Evolutionary conservation across 768 basidiomycete species (phyloP).

Genomic region (Filobasidium floriforme): DNA sequence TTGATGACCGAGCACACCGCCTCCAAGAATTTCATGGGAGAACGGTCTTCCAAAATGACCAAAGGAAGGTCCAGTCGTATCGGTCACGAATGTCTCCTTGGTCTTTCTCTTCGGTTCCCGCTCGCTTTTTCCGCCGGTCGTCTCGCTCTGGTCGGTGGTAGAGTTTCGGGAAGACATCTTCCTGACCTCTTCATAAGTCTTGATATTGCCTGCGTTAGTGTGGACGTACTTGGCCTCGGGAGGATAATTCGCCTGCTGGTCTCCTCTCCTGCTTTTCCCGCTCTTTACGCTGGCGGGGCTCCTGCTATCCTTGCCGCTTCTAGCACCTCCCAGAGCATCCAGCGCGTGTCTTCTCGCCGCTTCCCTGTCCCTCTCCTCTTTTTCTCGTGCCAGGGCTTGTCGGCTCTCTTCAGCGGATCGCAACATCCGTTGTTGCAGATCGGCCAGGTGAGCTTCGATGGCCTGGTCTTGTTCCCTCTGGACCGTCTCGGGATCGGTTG

Average conservation of each 20-base stretch:
- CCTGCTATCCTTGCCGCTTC: background rate
- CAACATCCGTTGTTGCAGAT: slow-evolving; percentile 7
- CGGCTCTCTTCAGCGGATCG: slow-evolving; percentile 17
- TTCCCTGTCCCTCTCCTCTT: background rate
- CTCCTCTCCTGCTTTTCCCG: slow-evolving; percentile 10
- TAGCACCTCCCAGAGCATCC: background rate
- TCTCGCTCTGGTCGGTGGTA: background rate
- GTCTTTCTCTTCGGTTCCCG: slow-evolving; percentile 10
- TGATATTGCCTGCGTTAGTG: slow-evolving; percentile 20
- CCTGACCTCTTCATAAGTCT: slow-evolving; percentile 15
- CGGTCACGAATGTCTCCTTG: slow-evolving; percentile 31
- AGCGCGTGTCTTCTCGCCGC: slow-evolving; percentile 10
- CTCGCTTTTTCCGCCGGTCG: background rate
- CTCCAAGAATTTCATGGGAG: slow-evolving; percentile 30
- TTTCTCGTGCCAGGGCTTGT: slow-evolving; percentile 9
- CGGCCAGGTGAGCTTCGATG: background rate
- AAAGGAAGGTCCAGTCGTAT: slow-evolving; percentile 39
- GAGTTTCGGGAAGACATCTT: background rate
- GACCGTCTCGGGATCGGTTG: background rate
- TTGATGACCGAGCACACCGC: slow-evolving; percentile 27
- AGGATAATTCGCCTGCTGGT: background rate
- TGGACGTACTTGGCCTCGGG: slow-evolving; percentile 14
- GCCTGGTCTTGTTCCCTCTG: background rate
- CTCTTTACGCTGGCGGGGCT: background rate
- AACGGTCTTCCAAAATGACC: slow-evolving; percentile 42